These are phyloP conservation scores for Monosporascus ibericus DNA, from an alignment of 2,329 filamentous ascomycete genomes.

Conservation along the genomic window DNA sequence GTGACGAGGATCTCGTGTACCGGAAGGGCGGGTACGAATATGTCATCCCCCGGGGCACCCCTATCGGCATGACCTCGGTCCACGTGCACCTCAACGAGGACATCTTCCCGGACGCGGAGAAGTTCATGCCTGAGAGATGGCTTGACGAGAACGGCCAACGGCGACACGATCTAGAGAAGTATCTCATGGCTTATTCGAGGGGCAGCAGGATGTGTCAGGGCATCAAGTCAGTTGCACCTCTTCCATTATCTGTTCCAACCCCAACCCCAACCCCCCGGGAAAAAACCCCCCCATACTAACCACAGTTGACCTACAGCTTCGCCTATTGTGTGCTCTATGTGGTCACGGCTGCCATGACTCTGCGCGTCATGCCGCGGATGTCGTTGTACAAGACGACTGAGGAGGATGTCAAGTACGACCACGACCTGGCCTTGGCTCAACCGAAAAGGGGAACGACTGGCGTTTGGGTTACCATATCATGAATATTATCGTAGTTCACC, in stretches of 20 bases:
- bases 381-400: conserved; percentile 19
- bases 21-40: conserved; percentile 6
- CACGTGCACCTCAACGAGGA: conserved; percentile 15
- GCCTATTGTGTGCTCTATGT: conserved; percentile 25
- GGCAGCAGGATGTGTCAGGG: conserved; percentile 18
- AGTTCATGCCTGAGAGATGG: conserved; percentile 18
- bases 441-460: too few species aligned
- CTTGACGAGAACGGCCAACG: conserved; percentile 6
- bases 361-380: conserved; percentile 21
- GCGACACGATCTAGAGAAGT: conserved; percentile 8
- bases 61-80: conserved; percentile 12
- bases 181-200: conserved; percentile 13
- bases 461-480: too few species aligned
- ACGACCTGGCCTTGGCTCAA: conserved; percentile 6
- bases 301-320: conserved; percentile 10
- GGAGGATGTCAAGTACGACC: conserved; percentile 13
- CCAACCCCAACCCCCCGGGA: too few species aligned
- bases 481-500: too few species aligned
- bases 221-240: conserved; percentile 16
- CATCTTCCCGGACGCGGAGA: conserved; percentile 13
- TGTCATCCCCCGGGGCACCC: conserved; percentile 14
- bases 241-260: background rate
- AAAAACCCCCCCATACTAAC: too few species aligned
- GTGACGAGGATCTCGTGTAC: conserved; percentile 13
- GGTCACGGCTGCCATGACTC: conserved; percentile 15